phyloP scores from a whole-genome alignment of 2,329 filamentous ascomycete genomes.

The Pseudopyricularia javanii region DNA sequence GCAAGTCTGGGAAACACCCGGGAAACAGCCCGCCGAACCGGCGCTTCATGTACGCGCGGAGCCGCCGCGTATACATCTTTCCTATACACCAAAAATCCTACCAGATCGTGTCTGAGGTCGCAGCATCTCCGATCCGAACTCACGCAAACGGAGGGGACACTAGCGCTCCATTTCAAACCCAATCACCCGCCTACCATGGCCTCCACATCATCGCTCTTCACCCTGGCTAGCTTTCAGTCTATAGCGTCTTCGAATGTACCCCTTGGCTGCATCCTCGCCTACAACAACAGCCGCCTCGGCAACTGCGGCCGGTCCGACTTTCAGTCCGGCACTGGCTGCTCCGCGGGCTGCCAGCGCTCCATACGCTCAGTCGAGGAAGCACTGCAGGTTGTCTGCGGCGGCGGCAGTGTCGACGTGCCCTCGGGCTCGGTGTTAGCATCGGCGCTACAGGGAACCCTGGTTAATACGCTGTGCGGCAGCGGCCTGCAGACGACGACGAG shows the following conservation, averaged over 20 bases:
- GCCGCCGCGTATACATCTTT: too few species aligned
- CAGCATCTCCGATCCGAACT: too few species aligned
- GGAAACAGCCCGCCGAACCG: too few species aligned
- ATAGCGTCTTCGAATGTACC: conserved; percentile 23
- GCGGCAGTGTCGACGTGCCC: conserved; percentile 54
- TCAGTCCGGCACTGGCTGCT: conserved; percentile 20
- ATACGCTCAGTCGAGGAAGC: conserved; percentile 71
- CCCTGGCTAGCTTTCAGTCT: conserved; percentile 26
- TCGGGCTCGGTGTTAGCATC: conserved; percentile 21
- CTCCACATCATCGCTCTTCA: conserved; percentile 12
- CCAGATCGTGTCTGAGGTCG: too few species aligned
- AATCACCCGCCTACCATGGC: conserved; percentile 8
- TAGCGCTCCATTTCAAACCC: neutral
- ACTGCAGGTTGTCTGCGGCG: conserved; percentile 58
- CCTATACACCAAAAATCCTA: too few species aligned
- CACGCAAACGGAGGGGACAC: neutral
- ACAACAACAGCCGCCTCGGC: conserved; percentile 24
- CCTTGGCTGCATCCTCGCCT: conserved; percentile 25
- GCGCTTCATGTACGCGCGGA: too few species aligned
- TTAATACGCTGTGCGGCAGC: conserved; percentile 20
- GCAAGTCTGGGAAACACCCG: too few species aligned
- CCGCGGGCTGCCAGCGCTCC: conserved; percentile 25
- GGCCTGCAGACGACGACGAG: conserved; percentile 2
- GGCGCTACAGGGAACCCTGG: conserved; percentile 21
- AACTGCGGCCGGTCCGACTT: conserved; percentile 25